phyloP scores from a whole-genome alignment of 176 grass and related monocot genomes.

The bread wheat (Triticum aestivum) region IWGSC_CS_RefSeq_v2.1 NC_057794.1:79424597-79425096 shows the following conservation, averaged over 20 bases:
- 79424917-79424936: conserved; percentile 39
- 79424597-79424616: conserved; percentile 49
- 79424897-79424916: background rate
- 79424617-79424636: conserved; percentile 67
- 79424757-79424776: background rate
- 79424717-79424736: conserved; percentile 83
- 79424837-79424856: background rate
- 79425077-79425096: conserved; percentile 37
- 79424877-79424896: background rate
- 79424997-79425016: background rate
- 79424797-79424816: background rate
- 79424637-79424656: conserved; percentile 52
- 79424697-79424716: conserved; percentile 86
- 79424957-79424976: conserved; percentile 66
- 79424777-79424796: conserved; percentile 2
- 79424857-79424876: background rate
- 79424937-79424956: conserved; percentile 57
- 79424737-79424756: conserved; percentile 10
- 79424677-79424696: conserved; percentile 52
- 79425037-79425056: background rate
- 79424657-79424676: conserved; percentile 81
- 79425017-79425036: background rate
- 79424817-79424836: background rate
- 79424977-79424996: background rate
- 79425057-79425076: conserved; percentile 48